A percentile compares a stretch with the other conserved stretches of the same genome.
phyloP scores from a whole-genome alignment of 306 rosid species.

The Prunus campanulata region DNA sequence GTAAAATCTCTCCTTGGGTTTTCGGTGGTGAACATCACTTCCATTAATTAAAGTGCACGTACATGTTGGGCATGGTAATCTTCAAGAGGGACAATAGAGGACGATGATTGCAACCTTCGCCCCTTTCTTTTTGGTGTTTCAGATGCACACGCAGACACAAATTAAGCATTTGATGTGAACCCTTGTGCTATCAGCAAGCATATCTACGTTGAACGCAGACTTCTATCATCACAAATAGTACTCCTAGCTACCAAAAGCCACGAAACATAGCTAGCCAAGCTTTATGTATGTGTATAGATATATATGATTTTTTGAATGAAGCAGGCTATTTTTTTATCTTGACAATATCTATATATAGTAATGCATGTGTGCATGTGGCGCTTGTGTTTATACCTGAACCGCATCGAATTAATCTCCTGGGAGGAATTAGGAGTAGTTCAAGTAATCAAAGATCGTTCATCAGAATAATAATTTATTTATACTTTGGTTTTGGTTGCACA shows the following conservation, averaged over 20 bases:
- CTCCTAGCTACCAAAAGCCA: too few relatives aligned
- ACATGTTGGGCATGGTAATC: background rate
- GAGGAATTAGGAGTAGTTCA: background rate
- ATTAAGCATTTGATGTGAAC: conserved; percentile 3
- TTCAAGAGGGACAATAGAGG: background rate
- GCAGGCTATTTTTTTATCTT: too few relatives aligned
- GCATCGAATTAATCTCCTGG: background rate
- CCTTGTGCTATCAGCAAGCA: background rate
- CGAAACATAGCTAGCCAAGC: too few relatives aligned
- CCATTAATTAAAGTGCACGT: background rate
- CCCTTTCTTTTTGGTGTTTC: conserved; percentile 6
- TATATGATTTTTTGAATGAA: too few relatives aligned
- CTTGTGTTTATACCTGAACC: too few relatives aligned
- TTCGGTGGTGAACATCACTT: background rate
- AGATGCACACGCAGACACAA: conserved; percentile 10
- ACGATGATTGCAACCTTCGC: conserved; percentile 6
- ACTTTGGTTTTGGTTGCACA: too few relatives aligned
- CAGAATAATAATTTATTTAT: background rate
- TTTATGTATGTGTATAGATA: too few relatives aligned
- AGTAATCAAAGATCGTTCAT: background rate
- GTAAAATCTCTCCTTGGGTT: background rate
- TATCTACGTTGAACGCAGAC: background rate
- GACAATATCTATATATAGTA: too few relatives aligned
- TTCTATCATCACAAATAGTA: background rate
- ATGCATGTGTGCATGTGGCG: too few relatives aligned